These are phyloP conservation scores for Acaromyces ingoldii DNA, from an alignment of 1,284 basidiomycete species.

Conservation along the genomic window DNA sequence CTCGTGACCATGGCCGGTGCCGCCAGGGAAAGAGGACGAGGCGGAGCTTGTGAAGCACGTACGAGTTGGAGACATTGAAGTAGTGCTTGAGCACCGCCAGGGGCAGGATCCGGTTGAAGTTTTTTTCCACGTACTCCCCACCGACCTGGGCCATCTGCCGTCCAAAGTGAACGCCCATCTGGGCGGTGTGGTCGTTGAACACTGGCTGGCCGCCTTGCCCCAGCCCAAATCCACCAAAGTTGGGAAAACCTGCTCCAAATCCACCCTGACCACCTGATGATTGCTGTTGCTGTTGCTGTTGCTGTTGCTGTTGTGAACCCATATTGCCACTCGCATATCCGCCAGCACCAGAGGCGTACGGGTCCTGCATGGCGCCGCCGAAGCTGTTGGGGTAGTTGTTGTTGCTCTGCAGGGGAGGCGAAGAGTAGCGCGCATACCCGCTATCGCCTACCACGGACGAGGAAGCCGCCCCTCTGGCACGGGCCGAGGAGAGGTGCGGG, in stretches of 20 bases:
- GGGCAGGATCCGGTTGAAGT: slow-evolving; percentile 53
- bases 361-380: slow-evolving; percentile 12
- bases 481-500: slow-evolving; percentile 11
- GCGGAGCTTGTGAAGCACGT: slow-evolving; percentile 84
- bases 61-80: slow-evolving; percentile 94
- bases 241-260: slow-evolving; percentile 4
- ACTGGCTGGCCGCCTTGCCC: slow-evolving; percentile 13
- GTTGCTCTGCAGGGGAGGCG: slow-evolving; percentile 6
- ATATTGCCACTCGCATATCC: too few relatives aligned
- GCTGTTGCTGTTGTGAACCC: too few relatives aligned
- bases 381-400: background rate
- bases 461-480: slow-evolving; percentile 3
- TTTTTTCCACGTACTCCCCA: slow-evolving; percentile 91
- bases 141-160: slow-evolving; percentile 86
- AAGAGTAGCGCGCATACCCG: slow-evolving; percentile 7
- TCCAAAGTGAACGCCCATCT: slow-evolving; percentile 94
- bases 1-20: slow-evolving; percentile 57
- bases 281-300: slow-evolving; percentile 1
- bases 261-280: background rate
- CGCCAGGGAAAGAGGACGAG: slow-evolving; percentile 94
- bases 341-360: slow-evolving; percentile 17
- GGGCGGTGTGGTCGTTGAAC: slow-evolving; percentile 86
- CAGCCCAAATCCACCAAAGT: slow-evolving; percentile 1
- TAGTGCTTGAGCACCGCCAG: slow-evolving; percentile 69
- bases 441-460: background rate